A percentile compares a stretch with the other conserved stretches of the same genome.
These are phyloP conservation scores for Artomyces pyxidatus DNA, from an alignment of 768 basidiomycete genomes.

Conservation along the genomic window DNA sequence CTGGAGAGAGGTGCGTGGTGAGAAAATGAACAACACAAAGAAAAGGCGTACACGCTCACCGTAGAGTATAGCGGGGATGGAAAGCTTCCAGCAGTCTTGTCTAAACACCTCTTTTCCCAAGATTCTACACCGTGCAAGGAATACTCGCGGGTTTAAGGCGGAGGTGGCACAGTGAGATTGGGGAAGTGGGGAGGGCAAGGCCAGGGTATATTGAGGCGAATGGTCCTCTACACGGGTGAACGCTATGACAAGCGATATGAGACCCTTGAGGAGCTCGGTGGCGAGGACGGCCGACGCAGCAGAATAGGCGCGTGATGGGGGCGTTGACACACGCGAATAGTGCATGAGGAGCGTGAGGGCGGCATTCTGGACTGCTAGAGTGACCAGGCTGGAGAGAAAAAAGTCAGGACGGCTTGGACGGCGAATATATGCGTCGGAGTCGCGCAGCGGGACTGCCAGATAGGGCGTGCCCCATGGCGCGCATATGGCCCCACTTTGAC, in stretches of 20 bases:
- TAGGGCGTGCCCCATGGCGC: slow-evolving; percentile 14
- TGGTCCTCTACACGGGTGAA: slow-evolving; percentile 47
- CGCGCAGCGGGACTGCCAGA: slow-evolving; percentile 7
- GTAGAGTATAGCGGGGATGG: slow-evolving; percentile 94
- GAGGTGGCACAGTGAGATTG: slow-evolving; percentile 25
- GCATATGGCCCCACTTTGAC: slow-evolving; percentile 1
- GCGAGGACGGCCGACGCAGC: slow-evolving; percentile 92
- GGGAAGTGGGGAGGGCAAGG: slow-evolving; percentile 16
- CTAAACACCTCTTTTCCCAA: slow-evolving; percentile 71
- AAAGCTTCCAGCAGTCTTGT: slow-evolving; percentile 93
- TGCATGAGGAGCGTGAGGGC: slow-evolving; percentile 91
- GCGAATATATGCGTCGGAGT: neutral
- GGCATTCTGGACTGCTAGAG: slow-evolving; percentile 91
- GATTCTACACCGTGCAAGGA: slow-evolving; percentile 42
- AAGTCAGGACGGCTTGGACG: slow-evolving; percentile 1
- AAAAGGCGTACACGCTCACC: slow-evolving; percentile 29
- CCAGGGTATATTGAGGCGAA: slow-evolving; percentile 22
- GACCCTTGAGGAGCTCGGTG: slow-evolving; percentile 89
- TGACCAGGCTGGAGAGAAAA: slow-evolving; percentile 48
- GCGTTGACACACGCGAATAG: slow-evolving; percentile 80
- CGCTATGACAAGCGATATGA: slow-evolving; percentile 84
- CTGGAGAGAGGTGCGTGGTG: slow-evolving; percentile 26
- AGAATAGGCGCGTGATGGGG: slow-evolving; percentile 73
- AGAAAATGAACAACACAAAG: slow-evolving; percentile 2
- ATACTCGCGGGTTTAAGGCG: slow-evolving; percentile 27